Evolutionary conservation across 2,329 filamentous ascomycete species (phyloP).

Genomic region (Ceratocystis ficicola): DNA sequence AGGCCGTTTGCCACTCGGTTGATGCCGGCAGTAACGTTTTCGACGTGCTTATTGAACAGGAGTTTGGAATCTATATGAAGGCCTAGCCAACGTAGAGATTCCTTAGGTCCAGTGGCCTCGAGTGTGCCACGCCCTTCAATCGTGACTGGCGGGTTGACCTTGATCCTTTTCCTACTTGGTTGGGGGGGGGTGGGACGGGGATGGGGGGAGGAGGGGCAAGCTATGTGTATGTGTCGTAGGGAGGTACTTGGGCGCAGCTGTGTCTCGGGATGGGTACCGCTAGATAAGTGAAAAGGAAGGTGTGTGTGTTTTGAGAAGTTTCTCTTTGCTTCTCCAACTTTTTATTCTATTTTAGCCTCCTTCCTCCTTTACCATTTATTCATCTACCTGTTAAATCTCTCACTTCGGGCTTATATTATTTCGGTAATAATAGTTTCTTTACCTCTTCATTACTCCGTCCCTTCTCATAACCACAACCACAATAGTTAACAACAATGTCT

Average conservation of each 20-base stretch:
- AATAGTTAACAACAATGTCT: conserved; percentile 27
- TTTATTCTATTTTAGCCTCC: background rate
- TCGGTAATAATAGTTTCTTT: background rate
- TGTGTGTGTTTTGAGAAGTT: background rate
- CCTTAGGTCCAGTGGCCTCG: too few species aligned
- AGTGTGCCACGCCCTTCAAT: too few species aligned
- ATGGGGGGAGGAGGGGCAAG: background rate
- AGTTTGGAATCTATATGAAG: too few species aligned
- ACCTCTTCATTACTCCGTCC: background rate
- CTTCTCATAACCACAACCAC: background rate
- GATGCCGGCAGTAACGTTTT: too few species aligned
- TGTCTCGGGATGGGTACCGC: background rate
- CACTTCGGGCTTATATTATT: background rate
- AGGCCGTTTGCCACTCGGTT: too few species aligned
- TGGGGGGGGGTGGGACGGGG: background rate
- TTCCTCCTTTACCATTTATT: background rate
- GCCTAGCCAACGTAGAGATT: too few species aligned
- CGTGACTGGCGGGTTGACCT: too few species aligned
- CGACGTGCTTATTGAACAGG: too few species aligned
- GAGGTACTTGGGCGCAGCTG: background rate
- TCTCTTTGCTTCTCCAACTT: background rate
- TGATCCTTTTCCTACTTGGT: too few species aligned
- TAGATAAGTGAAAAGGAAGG: background rate
- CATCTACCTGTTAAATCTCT: background rate
- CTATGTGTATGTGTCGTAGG: background rate